phyloP scores from a whole-genome alignment of 2,329 filamentous ascomycete species.

The Penicillium sp. region DNA sequence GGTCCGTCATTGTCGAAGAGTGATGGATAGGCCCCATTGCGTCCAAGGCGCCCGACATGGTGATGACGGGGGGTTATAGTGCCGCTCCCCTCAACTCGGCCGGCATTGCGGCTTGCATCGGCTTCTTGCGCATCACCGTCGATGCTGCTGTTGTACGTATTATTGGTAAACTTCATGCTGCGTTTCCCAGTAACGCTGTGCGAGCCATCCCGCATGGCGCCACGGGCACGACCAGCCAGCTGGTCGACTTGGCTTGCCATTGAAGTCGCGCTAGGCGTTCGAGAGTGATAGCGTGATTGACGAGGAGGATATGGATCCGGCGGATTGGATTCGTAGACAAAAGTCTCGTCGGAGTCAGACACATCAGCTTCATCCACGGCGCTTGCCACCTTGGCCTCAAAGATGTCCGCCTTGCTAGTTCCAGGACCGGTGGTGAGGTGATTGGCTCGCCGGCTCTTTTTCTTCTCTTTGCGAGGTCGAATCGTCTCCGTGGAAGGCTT shows the following conservation, averaged over 20 bases:
- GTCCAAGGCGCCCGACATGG: slow-evolving; percentile 77
- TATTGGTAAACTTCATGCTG: slow-evolving; percentile 94
- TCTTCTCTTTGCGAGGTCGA: slow-evolving; percentile 89
- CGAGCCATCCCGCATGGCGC: slow-evolving; percentile 65
- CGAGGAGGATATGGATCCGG: slow-evolving; percentile 57
- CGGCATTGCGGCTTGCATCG: slow-evolving; percentile 62
- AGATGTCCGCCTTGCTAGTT: slow-evolving; percentile 95
- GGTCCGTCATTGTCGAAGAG: slow-evolving; percentile 77
- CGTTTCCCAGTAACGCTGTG: slow-evolving; percentile 73
- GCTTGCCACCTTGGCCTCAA: slow-evolving; percentile 94
- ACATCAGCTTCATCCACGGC: slow-evolving; percentile 95
- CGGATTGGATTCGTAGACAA: slow-evolving; percentile 98
- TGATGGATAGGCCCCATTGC: slow-evolving; percentile 68
- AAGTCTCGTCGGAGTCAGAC: slow-evolving; percentile 96
- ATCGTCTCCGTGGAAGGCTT: slow-evolving; percentile 97
- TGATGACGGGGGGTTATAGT: slow-evolving; percentile 69
- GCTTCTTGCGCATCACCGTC: slow-evolving; percentile 70
- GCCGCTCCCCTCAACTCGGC: slow-evolving; percentile 60
- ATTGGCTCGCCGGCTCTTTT: slow-evolving; percentile 76
- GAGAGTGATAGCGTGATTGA: slow-evolving; percentile 81
- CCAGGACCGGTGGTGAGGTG: slow-evolving; percentile 55
- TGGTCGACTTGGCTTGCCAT: slow-evolving; percentile 55
- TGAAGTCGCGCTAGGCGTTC: slow-evolving; percentile 92
- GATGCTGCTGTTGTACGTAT: slow-evolving; percentile 65
- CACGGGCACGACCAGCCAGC: slow-evolving; percentile 59